Conservation (phyloP, 306 rosid species). For the Macrotyloma uniflorum region DNA sequence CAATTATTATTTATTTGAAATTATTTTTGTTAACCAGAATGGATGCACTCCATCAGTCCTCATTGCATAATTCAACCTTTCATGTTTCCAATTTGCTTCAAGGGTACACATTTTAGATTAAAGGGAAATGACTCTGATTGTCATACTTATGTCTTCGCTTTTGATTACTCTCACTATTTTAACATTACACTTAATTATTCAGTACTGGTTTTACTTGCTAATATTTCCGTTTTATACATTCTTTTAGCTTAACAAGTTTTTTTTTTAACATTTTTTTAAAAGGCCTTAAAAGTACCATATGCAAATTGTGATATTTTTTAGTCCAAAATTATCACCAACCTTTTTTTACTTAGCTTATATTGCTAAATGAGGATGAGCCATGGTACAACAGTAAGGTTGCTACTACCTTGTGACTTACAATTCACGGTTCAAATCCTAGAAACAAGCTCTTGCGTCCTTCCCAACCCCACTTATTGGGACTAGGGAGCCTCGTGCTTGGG, state of each 20-base stretch:
- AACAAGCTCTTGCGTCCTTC: background rate
- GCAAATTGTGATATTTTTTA: background rate
- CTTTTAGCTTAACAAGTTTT: constrained; percentile 19
- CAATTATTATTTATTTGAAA: constrained; percentile 2
- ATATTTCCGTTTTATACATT: constrained; percentile 17
- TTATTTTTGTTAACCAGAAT: background rate
- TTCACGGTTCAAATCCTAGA: background rate
- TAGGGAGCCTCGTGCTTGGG: background rate
- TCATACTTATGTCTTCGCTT: background rate
- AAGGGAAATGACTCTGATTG: background rate
- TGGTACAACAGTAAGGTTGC: background rate
- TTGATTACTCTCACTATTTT: constrained; percentile 5
- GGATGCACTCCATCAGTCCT: background rate
- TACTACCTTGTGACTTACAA: background rate
- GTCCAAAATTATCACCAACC: background rate
- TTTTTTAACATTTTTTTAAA: background rate
- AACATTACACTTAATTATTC: background rate
- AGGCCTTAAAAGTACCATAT: background rate
- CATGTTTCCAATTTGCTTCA: background rate
- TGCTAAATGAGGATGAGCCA: background rate
- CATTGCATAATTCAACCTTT: background rate
- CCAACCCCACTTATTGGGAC: background rate
- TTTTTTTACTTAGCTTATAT: background rate
- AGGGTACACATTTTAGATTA: background rate
- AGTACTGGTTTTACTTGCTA: background rate